Conservation (phyloP, 495 filamentous ascomycete genomes). For the Aspergillus affinis region DNA sequence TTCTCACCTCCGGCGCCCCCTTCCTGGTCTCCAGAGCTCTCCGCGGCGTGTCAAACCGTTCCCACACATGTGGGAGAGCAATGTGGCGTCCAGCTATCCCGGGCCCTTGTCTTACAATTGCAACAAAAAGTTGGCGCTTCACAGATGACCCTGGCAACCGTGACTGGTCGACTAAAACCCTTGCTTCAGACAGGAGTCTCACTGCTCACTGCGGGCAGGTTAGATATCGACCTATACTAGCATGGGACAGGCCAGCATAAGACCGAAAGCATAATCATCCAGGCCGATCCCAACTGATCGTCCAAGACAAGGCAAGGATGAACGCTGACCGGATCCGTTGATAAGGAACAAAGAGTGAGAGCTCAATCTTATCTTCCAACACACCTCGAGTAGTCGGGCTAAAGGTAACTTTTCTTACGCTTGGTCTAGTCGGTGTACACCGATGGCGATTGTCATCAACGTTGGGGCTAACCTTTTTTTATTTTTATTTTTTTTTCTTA, state of each 20-base stretch:
- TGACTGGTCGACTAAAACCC: not conserved
- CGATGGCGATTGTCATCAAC: not conserved
- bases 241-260: not conserved
- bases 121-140: not conserved
- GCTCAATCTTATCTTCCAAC: not conserved
- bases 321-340: not conserved
- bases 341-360: not conserved
- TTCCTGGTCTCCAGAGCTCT: not conserved
- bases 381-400: not conserved
- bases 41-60: conserved; percentile 6
- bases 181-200: not conserved
- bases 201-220: not conserved
- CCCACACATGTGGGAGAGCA: conserved; percentile 2
- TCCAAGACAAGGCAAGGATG: not conserved
- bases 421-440: not conserved
- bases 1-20: too few species aligned
- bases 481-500: not conserved
- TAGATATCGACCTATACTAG: not conserved
- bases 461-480: not conserved
- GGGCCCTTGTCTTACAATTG: not conserved
- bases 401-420: not conserved
- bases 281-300: not conserved
- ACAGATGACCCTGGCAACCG: not conserved
- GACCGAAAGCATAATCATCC: too few species aligned
- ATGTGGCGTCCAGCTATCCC: not conserved